These are phyloP conservation scores for Jasminum sambac DNA, from an alignment of 257 asterid genomes.

Conservation along the genomic window DNA sequence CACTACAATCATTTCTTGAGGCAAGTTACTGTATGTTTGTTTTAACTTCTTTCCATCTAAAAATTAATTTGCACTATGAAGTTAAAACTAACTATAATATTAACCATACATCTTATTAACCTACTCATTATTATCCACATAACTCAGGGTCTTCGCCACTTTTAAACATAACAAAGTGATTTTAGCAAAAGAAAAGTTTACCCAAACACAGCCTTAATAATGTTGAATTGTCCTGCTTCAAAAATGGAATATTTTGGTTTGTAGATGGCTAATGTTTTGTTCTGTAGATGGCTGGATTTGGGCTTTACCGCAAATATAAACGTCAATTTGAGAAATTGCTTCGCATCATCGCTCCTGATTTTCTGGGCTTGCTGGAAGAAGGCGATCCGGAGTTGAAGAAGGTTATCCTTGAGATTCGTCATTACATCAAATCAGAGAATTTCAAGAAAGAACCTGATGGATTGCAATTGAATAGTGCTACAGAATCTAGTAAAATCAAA, in stretches of 20 bases:
- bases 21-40: slow-evolving; percentile 42
- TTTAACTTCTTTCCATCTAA: too few species aligned
- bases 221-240: neutral
- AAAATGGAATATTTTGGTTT: too few species aligned
- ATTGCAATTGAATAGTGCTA: slow-evolving; percentile 38
- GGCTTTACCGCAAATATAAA: slow-evolving; percentile 51
- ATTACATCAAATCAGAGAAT: slow-evolving; percentile 60
- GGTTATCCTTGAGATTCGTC: slow-evolving; percentile 37
- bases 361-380: slow-evolving; percentile 46
- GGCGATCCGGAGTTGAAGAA: slow-evolving; percentile 41
- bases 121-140: too few species aligned
- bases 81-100: too few species aligned
- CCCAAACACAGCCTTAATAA: neutral
- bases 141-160: too few species aligned
- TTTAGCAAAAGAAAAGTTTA: too few species aligned
- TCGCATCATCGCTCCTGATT: slow-evolving; percentile 44
- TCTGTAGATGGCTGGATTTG: slow-evolving; percentile 84
- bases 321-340: slow-evolving; percentile 68
- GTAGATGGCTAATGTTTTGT: too few species aligned
- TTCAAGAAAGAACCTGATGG: slow-evolving; percentile 67
- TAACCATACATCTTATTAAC: too few species aligned
- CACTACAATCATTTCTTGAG: slow-evolving; percentile 72
- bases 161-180: too few species aligned
- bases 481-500: too few species aligned
- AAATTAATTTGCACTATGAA: too few species aligned